Conservation (phyloP, 1,284 basidiomycete species). For the Jaminaea rosea region DNA sequence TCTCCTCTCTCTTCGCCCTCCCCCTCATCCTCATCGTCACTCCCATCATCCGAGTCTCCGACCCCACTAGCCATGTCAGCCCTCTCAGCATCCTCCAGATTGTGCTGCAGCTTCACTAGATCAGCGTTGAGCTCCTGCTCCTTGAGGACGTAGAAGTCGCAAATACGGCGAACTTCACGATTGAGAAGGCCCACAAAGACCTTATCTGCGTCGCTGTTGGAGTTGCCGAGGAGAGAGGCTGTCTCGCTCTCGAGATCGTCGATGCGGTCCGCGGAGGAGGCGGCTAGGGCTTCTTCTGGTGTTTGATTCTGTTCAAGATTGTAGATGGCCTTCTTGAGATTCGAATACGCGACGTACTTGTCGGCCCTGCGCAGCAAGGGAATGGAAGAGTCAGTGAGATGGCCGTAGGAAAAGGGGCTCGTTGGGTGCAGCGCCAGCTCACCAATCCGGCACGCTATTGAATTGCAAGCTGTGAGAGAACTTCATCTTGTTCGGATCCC, state of each 20-base stretch:
- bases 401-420: too few species aligned
- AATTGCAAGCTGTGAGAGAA: slow-evolving; percentile 69
- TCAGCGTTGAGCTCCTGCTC: slow-evolving; percentile 52
- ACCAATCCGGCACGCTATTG: slow-evolving; percentile 89
- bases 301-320: slow-evolving; percentile 38
- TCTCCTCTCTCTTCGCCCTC: slow-evolving; percentile 10
- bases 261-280: slow-evolving; percentile 2
- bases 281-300: slow-evolving; percentile 7
- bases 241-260: slow-evolving; percentile 38
- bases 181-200: slow-evolving; percentile 57
- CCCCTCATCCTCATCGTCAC: slow-evolving; percentile 16
- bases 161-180: slow-evolving; percentile 73
- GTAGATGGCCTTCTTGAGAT: slow-evolving; percentile 46
- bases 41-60: slow-evolving; percentile 58
- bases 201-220: slow-evolving; percentile 28
- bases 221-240: slow-evolving; percentile 18
- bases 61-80: slow-evolving; percentile 51
- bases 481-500: slow-evolving; percentile 4
- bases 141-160: slow-evolving; percentile 61
- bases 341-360: slow-evolving; percentile 28
- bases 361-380: too few species aligned
- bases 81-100: slow-evolving; percentile 32
- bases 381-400: too few species aligned
- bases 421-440: too few species aligned
- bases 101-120: slow-evolving; percentile 21